These are phyloP conservation scores for Colletotrichum sp. DNA, from an alignment of 2,329 filamentous ascomycete genomes.

Conservation along the genomic window DNA sequence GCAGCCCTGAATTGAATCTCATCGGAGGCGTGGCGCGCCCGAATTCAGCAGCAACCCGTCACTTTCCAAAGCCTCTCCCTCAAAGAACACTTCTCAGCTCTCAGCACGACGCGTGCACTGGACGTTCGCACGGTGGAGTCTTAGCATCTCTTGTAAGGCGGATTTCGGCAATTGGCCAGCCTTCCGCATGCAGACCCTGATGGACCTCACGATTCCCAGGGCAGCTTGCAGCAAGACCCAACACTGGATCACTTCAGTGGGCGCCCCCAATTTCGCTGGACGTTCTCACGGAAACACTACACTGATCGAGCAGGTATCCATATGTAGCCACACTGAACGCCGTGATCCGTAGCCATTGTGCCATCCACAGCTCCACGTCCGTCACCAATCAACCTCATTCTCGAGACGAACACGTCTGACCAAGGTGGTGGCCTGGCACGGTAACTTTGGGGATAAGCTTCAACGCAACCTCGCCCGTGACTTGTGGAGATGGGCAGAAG, in stretches of 20 bases:
- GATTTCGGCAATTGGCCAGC: conserved; percentile 19
- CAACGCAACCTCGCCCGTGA: conserved; percentile 1
- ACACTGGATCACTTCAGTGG: not conserved
- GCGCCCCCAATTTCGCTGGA: not conserved
- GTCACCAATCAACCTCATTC: not conserved
- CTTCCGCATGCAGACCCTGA: conserved; percentile 13
- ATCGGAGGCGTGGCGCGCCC: not conserved
- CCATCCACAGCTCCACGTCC: not conserved
- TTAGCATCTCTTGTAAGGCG: not conserved
- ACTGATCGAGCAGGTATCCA: not conserved
- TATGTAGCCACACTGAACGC: not conserved
- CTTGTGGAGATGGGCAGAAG: not conserved
- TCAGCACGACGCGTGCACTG: not conserved
- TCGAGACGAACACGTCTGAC: conserved; percentile 8
- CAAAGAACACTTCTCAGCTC: not conserved
- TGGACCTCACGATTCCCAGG: not conserved
- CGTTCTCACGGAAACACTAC: not conserved
- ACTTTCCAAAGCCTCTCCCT: not conserved
- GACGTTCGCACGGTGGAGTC: not conserved
- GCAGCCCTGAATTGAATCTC: not conserved
- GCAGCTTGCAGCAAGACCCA: not conserved
- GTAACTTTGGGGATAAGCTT: not conserved
- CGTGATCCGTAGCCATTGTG: not conserved
- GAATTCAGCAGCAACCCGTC: not conserved
- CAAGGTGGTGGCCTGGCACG: not conserved